Evolutionary conservation across 441 rosid genomes (phyloP).

Genomic region (Flueggea neowawraea): DNA sequence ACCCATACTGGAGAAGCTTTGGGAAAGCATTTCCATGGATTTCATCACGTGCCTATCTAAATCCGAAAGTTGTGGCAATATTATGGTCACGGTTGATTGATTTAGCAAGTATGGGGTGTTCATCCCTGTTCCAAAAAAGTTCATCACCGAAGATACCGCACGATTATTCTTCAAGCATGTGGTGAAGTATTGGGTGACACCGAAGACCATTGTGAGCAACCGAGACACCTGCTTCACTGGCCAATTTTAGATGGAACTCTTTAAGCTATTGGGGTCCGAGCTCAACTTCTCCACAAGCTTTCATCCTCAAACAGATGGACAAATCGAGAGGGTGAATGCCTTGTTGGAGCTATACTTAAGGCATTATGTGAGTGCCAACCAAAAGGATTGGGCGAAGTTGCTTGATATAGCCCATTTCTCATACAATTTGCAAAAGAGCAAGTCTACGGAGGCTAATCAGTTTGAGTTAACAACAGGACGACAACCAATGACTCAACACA

Average conservation of each 20-base stretch:
- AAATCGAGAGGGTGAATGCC: neutral
- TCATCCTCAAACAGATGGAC: neutral
- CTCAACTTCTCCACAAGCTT: neutral
- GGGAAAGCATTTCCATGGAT: neutral
- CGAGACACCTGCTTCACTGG: neutral
- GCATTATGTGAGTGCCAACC: constrained; percentile 1
- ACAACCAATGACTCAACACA: neutral
- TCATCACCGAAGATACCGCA: neutral
- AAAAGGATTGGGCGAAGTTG: constrained; percentile 8
- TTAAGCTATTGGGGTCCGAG: neutral
- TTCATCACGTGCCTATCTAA: neutral
- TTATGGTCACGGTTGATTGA: neutral
- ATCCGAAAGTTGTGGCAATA: neutral
- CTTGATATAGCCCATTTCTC: constrained; percentile 9
- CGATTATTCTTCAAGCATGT: neutral
- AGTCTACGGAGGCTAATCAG: neutral
- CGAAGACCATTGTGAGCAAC: neutral
- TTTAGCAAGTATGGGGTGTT: constrained; percentile 6
- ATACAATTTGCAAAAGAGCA: constrained; percentile 2
- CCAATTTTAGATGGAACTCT: neutral
- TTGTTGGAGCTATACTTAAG: too few relatives aligned
- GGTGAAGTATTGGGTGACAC: constrained; percentile 3
- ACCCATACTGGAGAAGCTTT: neutral
- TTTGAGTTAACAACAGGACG: constrained; percentile 6
- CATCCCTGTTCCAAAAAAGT: neutral